These are phyloP conservation scores for Sporothrix pseudoabietina DNA, from an alignment of 2,329 filamentous ascomycete species.

Conservation along the genomic window DNA sequence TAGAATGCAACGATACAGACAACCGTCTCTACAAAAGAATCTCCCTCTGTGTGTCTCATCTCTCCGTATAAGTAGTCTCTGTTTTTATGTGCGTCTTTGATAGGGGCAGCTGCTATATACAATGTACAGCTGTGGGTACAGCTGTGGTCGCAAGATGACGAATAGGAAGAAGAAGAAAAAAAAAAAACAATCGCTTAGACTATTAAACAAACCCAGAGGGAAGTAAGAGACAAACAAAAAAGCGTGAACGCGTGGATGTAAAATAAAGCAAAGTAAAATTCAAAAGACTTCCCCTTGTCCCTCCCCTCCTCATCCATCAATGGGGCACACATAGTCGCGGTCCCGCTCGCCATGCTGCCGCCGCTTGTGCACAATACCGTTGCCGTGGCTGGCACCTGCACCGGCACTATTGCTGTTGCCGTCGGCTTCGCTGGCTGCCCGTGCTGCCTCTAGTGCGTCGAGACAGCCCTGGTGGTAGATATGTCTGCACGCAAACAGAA, in stretches of 20 bases:
- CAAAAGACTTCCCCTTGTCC: not conserved
- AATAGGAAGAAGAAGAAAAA: too few relatives aligned
- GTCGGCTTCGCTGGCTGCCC: slow-evolving; percentile 37
- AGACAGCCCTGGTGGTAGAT: slow-evolving; percentile 70
- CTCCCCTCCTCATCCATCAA: slow-evolving; percentile 50
- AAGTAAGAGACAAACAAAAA: slow-evolving; percentile 4
- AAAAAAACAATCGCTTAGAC: not conserved
- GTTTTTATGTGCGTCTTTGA: not conserved
- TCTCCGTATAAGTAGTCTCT: not conserved
- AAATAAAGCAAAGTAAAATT: not conserved
- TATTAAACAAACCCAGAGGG: not conserved
- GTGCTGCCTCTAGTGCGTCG: slow-evolving; percentile 63
- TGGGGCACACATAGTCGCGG: slow-evolving; percentile 58
- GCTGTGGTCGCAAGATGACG: not conserved
- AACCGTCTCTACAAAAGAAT: not conserved
- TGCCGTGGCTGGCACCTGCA: not conserved
- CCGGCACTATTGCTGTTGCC: slow-evolving; percentile 6
- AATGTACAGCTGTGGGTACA: not conserved
- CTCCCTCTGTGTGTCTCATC: not conserved
- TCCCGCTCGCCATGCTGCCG: slow-evolving; percentile 40
- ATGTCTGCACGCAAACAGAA: slow-evolving; percentile 70
- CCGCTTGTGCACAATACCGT: slow-evolving; percentile 8
- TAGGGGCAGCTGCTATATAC: not conserved
- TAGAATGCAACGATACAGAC: slow-evolving; percentile 20
- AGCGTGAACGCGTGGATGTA: not conserved